Evolutionary conservation across 2,329 filamentous ascomycete species (phyloP).

Genomic region (Amylocarpus encephaloides): DNA sequence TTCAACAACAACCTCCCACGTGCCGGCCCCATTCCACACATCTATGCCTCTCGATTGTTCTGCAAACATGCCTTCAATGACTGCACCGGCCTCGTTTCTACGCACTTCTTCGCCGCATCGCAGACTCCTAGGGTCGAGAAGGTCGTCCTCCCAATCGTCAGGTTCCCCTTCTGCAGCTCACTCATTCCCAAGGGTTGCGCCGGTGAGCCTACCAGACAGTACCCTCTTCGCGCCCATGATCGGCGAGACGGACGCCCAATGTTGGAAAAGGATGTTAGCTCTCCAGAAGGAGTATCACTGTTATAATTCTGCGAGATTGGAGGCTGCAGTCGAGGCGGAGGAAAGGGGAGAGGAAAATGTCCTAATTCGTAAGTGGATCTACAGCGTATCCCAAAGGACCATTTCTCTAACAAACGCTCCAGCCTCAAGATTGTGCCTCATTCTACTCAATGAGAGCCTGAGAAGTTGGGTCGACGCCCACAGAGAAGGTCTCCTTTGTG

Average conservation of each 20-base stretch:
- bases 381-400: background rate
- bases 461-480: constrained; percentile 19
- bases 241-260: constrained; percentile 20
- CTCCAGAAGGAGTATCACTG: constrained; percentile 29
- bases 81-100: background rate
- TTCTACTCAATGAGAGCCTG: constrained; percentile 29
- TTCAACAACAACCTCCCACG: background rate
- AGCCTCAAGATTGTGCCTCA: constrained; percentile 29
- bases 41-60: background rate
- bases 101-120: background rate
- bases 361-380: background rate
- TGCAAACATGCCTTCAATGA: background rate
- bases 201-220: background rate
- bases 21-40: background rate
- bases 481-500: background rate
- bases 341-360: background rate
- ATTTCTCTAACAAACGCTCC: background rate
- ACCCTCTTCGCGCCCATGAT: background rate
- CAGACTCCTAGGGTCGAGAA: background rate
- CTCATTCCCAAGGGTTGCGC: background rate
- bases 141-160: background rate
- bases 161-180: background rate
- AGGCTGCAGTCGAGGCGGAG: constrained; percentile 28
- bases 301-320: constrained; percentile 29
- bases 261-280: constrained; percentile 27